phyloP scores from a whole-genome alignment of 345 rosid genomes.

The Balakata baccata region DNA sequence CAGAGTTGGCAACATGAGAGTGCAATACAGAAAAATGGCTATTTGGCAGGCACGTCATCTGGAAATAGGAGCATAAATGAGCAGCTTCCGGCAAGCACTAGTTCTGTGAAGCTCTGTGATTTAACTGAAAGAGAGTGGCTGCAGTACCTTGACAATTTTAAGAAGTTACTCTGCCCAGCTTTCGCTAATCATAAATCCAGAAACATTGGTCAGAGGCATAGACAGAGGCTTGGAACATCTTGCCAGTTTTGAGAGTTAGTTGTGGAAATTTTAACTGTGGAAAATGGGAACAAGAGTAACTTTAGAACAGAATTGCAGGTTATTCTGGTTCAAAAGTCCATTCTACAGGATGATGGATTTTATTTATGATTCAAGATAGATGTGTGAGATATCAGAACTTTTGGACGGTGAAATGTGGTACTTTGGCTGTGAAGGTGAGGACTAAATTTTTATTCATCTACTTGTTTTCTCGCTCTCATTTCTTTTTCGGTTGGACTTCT shows the following conservation, averaged over 20 bases:
- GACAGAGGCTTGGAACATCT: conserved; percentile 64
- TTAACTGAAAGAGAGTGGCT: conserved; percentile 48
- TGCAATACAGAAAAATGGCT: conserved; percentile 34
- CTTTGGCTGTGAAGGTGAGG: conserved; percentile 10
- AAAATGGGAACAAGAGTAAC: conserved; percentile 4
- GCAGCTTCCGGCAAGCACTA: conserved; percentile 32
- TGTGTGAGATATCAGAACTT: background rate
- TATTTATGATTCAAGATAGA: conserved; percentile 5
- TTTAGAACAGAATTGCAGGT: background rate
- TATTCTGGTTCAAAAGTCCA: background rate
- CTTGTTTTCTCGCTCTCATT: background rate
- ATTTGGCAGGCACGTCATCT: conserved; percentile 44
- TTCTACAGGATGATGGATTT: background rate
- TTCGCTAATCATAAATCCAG: conserved; percentile 34
- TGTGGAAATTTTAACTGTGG: background rate
- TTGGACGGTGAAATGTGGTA: conserved; percentile 1
- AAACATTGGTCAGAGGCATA: conserved; percentile 39
- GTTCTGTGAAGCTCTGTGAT: conserved; percentile 38
- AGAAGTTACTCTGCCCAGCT: conserved; percentile 39
- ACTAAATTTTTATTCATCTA: background rate
- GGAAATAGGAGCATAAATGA: conserved; percentile 38
- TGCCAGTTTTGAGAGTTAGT: conserved; percentile 47
- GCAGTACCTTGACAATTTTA: conserved; percentile 47
- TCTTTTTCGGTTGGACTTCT: conserved; percentile 6
- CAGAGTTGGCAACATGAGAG: conserved; percentile 32